Conservation (phyloP, 2,329 filamentous ascomycete genomes). For the Ploettnerulaceae sp. region DNA sequence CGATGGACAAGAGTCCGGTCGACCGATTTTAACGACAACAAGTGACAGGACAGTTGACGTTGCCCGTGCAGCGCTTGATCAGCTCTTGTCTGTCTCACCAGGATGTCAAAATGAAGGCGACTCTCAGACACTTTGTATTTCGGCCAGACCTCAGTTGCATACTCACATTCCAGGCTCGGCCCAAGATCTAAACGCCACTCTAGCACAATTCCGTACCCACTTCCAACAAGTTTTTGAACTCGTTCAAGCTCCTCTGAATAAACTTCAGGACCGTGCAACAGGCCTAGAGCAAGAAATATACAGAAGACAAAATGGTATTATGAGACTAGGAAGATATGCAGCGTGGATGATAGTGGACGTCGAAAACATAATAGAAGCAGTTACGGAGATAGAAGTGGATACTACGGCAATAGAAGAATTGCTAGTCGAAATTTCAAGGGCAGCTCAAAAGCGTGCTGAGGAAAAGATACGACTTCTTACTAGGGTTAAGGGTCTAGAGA, state of each 20-base stretch:
- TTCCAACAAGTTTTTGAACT: neutral
- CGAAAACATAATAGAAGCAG: neutral
- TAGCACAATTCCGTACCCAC: neutral
- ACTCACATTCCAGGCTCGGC: neutral
- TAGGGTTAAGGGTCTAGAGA: no score
- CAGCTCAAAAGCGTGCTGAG: no score
- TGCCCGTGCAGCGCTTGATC: neutral
- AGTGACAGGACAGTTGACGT: neutral
- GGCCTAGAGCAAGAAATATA: neutral
- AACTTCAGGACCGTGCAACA: neutral
- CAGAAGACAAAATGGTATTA: neutral
- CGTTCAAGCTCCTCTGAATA: neutral
- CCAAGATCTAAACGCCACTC: neutral
- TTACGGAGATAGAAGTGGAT: slow-evolving; percentile 1
- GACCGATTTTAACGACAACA: no score
- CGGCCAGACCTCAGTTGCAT: neutral
- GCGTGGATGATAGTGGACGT: slow-evolving; percentile 1
- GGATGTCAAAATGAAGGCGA: neutral
- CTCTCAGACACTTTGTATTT: neutral
- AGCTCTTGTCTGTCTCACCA: neutral
- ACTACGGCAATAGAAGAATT: neutral
- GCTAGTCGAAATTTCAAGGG: no score
- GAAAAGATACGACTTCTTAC: no score
- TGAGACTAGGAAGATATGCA: slow-evolving; percentile 1
- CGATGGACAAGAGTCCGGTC: neutral